A percentile compares a stretch with the other conserved stretches of the same genome.
phyloP scores from a whole-genome alignment of 768 basidiomycete species.

The Neoboletus magnificus region DNA sequence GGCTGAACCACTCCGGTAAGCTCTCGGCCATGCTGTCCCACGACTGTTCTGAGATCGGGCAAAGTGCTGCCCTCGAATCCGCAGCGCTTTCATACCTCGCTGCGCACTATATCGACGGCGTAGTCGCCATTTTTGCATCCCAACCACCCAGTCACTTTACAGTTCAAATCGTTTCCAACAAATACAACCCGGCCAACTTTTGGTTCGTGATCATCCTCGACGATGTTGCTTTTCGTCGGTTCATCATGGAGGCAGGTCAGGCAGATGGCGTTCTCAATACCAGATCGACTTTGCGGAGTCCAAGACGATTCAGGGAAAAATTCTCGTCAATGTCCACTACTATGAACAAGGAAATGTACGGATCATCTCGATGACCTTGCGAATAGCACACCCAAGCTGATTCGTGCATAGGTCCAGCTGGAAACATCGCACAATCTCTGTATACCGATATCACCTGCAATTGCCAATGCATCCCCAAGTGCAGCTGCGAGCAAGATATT shows the following conservation, averaged over 20 bases:
- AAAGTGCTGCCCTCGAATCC: slow-evolving; percentile 68
- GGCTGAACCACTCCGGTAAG: slow-evolving; percentile 75
- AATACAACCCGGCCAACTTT: slow-evolving; percentile 91
- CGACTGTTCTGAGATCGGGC: neutral
- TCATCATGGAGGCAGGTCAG: slow-evolving; percentile 59
- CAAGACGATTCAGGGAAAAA: slow-evolving; percentile 62
- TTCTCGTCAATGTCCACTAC: slow-evolving; percentile 88
- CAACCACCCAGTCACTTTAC: slow-evolving; percentile 49
- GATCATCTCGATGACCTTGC: neutral
- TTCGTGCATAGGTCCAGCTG: slow-evolving; percentile 73
- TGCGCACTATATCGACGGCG: slow-evolving; percentile 83
- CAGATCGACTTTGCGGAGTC: slow-evolving; percentile 57
- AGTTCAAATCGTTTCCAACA: slow-evolving; percentile 89
- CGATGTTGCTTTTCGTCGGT: neutral
- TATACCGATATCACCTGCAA: slow-evolving; percentile 58
- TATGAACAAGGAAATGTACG: slow-evolving; percentile 95
- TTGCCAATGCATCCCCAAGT: slow-evolving; percentile 48
- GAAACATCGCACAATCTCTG: slow-evolving; percentile 67
- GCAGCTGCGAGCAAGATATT: slow-evolving; percentile 68
- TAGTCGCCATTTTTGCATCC: slow-evolving; percentile 66
- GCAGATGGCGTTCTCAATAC: slow-evolving; percentile 92
- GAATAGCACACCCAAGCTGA: neutral
- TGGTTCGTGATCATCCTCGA: slow-evolving; percentile 51
- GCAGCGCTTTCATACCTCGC: slow-evolving; percentile 64
- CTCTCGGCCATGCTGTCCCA: neutral